Evolutionary conservation across 2,329 filamentous ascomycete genomes (phyloP).

Genomic region (Trichoderma atrobrunneum): DNA sequence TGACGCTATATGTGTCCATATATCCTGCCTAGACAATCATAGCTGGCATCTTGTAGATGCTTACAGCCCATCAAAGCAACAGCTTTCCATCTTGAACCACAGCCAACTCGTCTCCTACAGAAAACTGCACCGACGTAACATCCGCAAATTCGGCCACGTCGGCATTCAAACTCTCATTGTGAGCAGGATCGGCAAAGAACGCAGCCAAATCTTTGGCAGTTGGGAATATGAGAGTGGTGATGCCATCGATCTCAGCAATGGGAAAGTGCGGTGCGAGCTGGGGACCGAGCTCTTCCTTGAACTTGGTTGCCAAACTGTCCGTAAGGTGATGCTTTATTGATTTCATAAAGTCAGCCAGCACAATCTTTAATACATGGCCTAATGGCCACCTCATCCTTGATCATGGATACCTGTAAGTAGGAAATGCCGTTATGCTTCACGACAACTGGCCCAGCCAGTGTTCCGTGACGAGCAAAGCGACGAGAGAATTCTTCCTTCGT

Average conservation of each 20-base stretch:
- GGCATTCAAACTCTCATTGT: neutral
- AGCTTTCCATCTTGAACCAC: neutral
- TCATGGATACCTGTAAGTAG: conserved; percentile 7
- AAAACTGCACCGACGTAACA: neutral
- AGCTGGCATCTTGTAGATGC: too few species aligned
- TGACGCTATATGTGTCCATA: neutral
- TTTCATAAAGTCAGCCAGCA: neutral
- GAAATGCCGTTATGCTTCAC: conserved; percentile 13
- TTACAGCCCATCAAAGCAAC: neutral
- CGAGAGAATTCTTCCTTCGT: conserved; percentile 12
- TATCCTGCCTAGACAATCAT: too few species aligned
- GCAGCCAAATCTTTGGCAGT: conserved; percentile 2
- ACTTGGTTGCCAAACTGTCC: neutral
- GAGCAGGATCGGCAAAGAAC: neutral
- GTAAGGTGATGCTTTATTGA: neutral
- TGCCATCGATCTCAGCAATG: conserved; percentile 3
- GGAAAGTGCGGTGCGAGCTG: neutral
- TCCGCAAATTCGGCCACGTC: neutral
- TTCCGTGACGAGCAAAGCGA: conserved; percentile 11
- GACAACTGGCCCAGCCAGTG: neutral
- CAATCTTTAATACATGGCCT: neutral
- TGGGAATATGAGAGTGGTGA: conserved; percentile 5
- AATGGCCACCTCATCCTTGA: neutral
- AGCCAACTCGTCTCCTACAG: conserved; percentile 2
- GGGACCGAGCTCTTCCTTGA: neutral